Conservation (phyloP, 768 basidiomycete genomes). For the Russula lepida region DNA sequence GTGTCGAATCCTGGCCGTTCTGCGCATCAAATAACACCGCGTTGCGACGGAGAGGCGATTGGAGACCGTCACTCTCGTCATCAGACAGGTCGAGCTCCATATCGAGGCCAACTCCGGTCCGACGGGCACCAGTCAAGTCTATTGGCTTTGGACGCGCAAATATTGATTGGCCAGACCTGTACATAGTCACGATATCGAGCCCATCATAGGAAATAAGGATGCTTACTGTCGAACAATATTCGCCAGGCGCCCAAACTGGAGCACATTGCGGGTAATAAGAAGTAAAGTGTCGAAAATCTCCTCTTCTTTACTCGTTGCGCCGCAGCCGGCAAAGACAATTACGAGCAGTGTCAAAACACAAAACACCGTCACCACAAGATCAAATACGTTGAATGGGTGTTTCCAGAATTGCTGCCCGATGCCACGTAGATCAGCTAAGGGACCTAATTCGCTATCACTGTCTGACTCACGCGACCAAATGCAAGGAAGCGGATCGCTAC, state of each 20-base stretch:
- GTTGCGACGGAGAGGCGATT: slow-evolving; percentile 49
- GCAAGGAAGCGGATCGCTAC: slow-evolving; percentile 88
- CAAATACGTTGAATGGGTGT: slow-evolving; percentile 85
- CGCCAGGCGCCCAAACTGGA: slow-evolving; percentile 88
- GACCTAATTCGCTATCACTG: background rate
- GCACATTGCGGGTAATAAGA: slow-evolving; percentile 83
- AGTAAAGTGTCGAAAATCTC: slow-evolving; percentile 89
- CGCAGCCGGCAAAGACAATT: slow-evolving; percentile 82
- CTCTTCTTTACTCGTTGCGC: slow-evolving; percentile 78
- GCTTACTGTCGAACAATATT: slow-evolving; percentile 89
- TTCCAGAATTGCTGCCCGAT: slow-evolving; percentile 84
- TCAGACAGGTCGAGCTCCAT: slow-evolving; percentile 60
- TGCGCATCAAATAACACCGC: slow-evolving; percentile 57
- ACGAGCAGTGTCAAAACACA: slow-evolving; percentile 86
- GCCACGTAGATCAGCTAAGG: background rate
- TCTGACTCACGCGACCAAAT: slow-evolving; percentile 70
- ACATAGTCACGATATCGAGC: slow-evolving; percentile 10
- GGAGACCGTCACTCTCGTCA: slow-evolving; percentile 46
- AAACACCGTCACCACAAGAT: slow-evolving; percentile 80
- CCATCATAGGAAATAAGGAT: slow-evolving; percentile 16
- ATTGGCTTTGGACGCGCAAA: slow-evolving; percentile 83
- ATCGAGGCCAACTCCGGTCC: slow-evolving; percentile 61
- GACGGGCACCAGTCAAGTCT: slow-evolving; percentile 63
- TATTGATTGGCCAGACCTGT: slow-evolving; percentile 81
- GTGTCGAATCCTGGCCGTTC: slow-evolving; percentile 29